Conservation (phyloP, 1,139 yeast species). For the Saccharomyces hybrid region DNA sequence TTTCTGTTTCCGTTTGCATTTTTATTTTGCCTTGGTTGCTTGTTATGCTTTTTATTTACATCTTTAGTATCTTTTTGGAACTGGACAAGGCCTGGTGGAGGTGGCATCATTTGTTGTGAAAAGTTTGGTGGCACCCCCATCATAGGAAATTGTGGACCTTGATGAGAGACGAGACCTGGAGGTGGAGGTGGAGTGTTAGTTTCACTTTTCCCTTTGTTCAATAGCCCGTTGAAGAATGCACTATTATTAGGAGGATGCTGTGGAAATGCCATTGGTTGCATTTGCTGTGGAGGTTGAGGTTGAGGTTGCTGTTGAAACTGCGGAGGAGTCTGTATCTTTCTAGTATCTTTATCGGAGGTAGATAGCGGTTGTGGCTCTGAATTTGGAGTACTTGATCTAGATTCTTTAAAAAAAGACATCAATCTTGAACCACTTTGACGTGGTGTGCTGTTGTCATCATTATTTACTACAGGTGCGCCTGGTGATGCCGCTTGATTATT, state of each 20-base stretch:
- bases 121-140: slow-evolving; percentile 5
- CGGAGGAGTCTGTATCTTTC: slow-evolving; percentile 6
- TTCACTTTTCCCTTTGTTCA: slow-evolving; percentile 21
- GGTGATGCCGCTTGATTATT: slow-evolving; percentile 7
- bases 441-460: slow-evolving; percentile 3
- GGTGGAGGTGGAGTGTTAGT: slow-evolving; percentile 7
- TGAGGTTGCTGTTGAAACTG: slow-evolving; percentile 8
- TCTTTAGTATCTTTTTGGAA: background rate
- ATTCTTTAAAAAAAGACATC: slow-evolving; percentile 26
- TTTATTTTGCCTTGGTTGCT: slow-evolving; percentile 26
- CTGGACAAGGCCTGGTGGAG: slow-evolving; percentile 10
- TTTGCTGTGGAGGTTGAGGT: slow-evolving; percentile 3
- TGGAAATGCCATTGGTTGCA: slow-evolving; percentile 5
- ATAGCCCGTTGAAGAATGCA: slow-evolving; percentile 26
- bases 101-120: slow-evolving; percentile 22
- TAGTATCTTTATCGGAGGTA: slow-evolving; percentile 5
- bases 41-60: slow-evolving; percentile 6
- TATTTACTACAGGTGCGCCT: slow-evolving; percentile 3
- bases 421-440: slow-evolving; percentile 24
- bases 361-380: slow-evolving; percentile 5
- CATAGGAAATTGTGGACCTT: slow-evolving; percentile 4
- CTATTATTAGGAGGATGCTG: slow-evolving; percentile 17
- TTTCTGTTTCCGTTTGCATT: slow-evolving; percentile 18
- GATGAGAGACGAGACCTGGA: slow-evolving; percentile 11
- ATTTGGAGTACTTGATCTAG: slow-evolving; percentile 3